A percentile compares a stretch with the other conserved stretches of the same genome.
phyloP scores from a whole-genome alignment of 768 basidiomycete genomes.

The Tulasnella sp. region DNA sequence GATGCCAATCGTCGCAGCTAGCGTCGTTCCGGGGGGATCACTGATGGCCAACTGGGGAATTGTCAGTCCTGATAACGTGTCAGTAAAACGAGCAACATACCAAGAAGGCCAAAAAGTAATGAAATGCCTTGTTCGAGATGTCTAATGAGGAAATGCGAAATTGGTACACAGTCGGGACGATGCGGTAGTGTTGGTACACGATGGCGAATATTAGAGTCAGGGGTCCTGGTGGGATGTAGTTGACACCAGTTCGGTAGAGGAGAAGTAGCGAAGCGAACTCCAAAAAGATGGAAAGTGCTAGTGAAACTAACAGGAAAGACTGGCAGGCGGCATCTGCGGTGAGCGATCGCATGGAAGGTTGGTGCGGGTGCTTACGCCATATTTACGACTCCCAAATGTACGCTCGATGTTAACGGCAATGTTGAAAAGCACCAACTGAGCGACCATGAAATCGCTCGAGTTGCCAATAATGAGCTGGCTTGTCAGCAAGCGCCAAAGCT shows the following conservation, averaged over 20 bases:
- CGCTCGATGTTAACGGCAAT: slow-evolving; percentile 63
- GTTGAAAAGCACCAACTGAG: slow-evolving; percentile 60
- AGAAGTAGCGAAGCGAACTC: slow-evolving; percentile 55
- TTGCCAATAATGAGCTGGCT: slow-evolving; percentile 71
- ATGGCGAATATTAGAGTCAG: slow-evolving; percentile 61
- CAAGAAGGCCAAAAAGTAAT: slow-evolving; percentile 59
- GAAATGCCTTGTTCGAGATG: slow-evolving; percentile 63
- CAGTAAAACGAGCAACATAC: slow-evolving; percentile 30
- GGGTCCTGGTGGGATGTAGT: slow-evolving; percentile 64
- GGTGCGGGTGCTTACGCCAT: slow-evolving; percentile 44
- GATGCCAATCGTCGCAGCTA: slow-evolving; percentile 51
- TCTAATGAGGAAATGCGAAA: slow-evolving; percentile 64
- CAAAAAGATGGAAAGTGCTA: slow-evolving; percentile 49
- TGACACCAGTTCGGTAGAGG: slow-evolving; percentile 48
- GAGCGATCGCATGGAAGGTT: not conserved
- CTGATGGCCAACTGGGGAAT: slow-evolving; percentile 51
- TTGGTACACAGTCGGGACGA: slow-evolving; percentile 63
- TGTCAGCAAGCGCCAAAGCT: slow-evolving; percentile 77
- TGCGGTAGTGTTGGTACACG: slow-evolving; percentile 68
- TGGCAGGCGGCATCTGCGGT: slow-evolving; percentile 24
- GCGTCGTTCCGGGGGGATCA: slow-evolving; percentile 51
- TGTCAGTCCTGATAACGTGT: not conserved
- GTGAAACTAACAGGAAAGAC: slow-evolving; percentile 68
- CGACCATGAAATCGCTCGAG: slow-evolving; percentile 75
- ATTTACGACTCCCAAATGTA: slow-evolving; percentile 78